phyloP scores from a whole-genome alignment of 2,329 filamentous ascomycete species.

The Orbilia oligospora region DNA sequence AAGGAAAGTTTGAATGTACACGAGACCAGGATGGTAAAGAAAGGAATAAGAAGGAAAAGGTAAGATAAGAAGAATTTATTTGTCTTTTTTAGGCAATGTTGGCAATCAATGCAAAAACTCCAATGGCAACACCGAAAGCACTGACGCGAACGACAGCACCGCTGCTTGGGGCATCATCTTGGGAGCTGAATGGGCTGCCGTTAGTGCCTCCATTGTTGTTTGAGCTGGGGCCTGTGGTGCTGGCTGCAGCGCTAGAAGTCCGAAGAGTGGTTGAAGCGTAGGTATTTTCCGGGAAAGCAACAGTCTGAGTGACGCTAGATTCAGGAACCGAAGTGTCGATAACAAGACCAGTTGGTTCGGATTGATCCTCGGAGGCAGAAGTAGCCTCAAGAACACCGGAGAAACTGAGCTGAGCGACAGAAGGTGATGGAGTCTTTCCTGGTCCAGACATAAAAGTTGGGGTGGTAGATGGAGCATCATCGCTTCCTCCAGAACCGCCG shows the following conservation, averaged over 20 bases:
- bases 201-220: conserved; percentile 31
- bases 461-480: background rate
- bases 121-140: conserved; percentile 30
- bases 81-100: conserved; percentile 48
- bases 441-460: conserved; percentile 44
- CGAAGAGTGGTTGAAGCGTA: conserved; percentile 49
- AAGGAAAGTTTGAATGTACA: conserved; percentile 37
- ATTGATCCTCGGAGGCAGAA: conserved; percentile 14
- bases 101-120: conserved; percentile 49
- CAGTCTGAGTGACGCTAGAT: conserved; percentile 18
- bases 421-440: conserved; percentile 31
- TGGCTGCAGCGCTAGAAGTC: conserved; percentile 30
- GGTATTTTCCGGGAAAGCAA: conserved; percentile 39
- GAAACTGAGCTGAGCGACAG: conserved; percentile 28
- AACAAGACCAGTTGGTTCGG: conserved; percentile 47
- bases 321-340: conserved; percentile 55
- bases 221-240: conserved; percentile 15
- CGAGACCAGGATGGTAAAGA: conserved; percentile 26
- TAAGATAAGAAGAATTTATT: background rate
- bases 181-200: conserved; percentile 55
- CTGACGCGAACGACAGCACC: conserved; percentile 30
- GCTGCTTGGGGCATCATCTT: conserved; percentile 34
- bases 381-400: conserved; percentile 39
- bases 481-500: conserved; percentile 13
- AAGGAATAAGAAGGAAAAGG: conserved; percentile 17